Base-by-base conservation (phyloP, 257 asterid genomes). In the Leonotis leonurus region DNA sequence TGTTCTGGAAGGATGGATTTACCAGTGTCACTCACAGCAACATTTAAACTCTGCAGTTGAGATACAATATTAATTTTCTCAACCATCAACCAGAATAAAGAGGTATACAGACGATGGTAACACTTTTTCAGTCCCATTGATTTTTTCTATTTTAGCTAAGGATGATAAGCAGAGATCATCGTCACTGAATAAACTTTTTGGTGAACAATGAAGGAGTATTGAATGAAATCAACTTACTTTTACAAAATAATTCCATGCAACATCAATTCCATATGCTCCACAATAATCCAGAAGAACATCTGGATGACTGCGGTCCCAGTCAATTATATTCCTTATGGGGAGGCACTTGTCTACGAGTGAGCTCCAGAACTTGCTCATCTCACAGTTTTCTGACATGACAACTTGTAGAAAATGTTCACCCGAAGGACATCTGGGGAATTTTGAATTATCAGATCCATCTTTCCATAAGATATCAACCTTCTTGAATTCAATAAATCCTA, bases 241-340 rank as follows among this genome's bases (percentile, higher is more conserved):
- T 20, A 85, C 73, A 61, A 89, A 93, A 69, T 67, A 76, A 64
- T 67, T 78, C 87, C 85, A 68, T 21, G 88, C 99, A 35, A 72
- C 76, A 65, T 75, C 88, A 18, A 93, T 73, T 24, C 99, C 99
- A 69, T 68, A 83, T 26, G 87, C 85, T 65, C 70, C 75, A 69
- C 82, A 74, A 39, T 76, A 62, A 39, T 89, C 97, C 44, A 48
- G 82, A 62, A 89, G 79, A 62, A 82, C 88, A 73, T 93, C 99
- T 0, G 97, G 97, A 83, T 81, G 86, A 73, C 99, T 93, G 54
- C 85, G 84, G 6, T 87, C 90, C 99, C 99, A 93, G 72, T 93
- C 99, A 57, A 93, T 87, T 78, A 93, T 9, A 17, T 80, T 35
- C 60, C 82, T 73, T 69, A 93, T 71, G 16, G 60, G 63, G 72